Conservation (phyloP, 371 early-diverging fungal genomes). For the Actinomortierella wolfii region DNA sequence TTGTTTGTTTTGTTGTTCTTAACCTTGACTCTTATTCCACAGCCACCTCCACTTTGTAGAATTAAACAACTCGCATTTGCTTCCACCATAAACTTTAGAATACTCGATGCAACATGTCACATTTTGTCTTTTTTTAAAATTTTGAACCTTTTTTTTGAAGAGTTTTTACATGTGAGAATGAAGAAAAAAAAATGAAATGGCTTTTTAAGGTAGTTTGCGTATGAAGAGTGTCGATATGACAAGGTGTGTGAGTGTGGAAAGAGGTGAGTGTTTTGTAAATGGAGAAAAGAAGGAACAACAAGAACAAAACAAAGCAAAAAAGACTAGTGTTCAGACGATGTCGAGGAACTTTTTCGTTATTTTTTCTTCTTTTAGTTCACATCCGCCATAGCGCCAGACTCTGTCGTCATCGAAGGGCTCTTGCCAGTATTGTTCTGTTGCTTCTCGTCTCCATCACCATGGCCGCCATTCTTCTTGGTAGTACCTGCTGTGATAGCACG, state of each 20-base stretch:
- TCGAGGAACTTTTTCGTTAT: constrained; percentile 8
- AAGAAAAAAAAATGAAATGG: no score
- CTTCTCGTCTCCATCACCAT: constrained; percentile 23
- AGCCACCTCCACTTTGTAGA: no score
- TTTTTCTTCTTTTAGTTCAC: constrained; percentile 21
- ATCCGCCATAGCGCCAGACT: constrained; percentile 45
- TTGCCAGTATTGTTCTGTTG: constrained; percentile 18
- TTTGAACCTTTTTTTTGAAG: no score
- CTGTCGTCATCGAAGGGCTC: constrained; percentile 11
- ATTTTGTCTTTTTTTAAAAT: no score
- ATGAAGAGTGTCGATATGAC: neutral
- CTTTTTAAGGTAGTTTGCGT: neutral
- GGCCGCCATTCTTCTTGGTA: constrained; percentile 43
- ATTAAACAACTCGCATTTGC: no score
- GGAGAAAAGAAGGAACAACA: neutral
- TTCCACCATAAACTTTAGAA: no score
- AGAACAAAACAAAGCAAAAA: neutral
- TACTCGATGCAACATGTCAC: no score
- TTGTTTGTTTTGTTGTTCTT: no score
- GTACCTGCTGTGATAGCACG: constrained; percentile 6
- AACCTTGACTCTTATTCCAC: no score
- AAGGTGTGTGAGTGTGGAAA: neutral
- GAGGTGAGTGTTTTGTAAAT: neutral
- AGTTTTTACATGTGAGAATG: no score
- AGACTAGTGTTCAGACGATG: constrained; percentile 10